These are phyloP conservation scores for Dothistroma pini DNA, from an alignment of 2,329 filamentous ascomycete species.

Conservation along the genomic window DNA sequence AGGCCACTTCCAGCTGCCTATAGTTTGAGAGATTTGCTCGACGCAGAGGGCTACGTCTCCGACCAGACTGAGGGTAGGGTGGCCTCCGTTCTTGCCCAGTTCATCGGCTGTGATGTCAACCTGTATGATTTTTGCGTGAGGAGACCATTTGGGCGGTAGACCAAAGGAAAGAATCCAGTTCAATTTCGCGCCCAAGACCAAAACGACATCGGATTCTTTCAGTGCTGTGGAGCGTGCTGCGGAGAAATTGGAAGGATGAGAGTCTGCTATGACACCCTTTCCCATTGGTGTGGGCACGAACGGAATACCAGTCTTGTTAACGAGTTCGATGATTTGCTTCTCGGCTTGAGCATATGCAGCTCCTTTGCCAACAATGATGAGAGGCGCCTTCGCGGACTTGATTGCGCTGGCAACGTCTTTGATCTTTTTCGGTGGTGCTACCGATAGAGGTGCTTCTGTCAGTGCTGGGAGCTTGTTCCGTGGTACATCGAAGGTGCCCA, in stretches of 20 bases:
- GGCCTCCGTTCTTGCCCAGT: conserved; percentile 50
- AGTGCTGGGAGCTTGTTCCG: conserved; percentile 19
- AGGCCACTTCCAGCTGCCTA: conserved; percentile 47
- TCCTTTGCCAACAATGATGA: conserved; percentile 9
- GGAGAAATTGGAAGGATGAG: conserved; percentile 51
- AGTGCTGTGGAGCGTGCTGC: conserved; percentile 53
- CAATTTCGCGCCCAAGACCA: conserved; percentile 53
- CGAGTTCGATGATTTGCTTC: background rate
- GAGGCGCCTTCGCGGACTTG: conserved; percentile 38
- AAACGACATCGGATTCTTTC: conserved; percentile 52
- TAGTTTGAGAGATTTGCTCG: conserved; percentile 42
- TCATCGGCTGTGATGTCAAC: conserved; percentile 54
- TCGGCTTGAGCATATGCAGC: conserved; percentile 6
- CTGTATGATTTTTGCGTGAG: conserved; percentile 51
- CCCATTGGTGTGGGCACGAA: conserved; percentile 59
- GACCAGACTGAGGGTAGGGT: conserved; percentile 48
- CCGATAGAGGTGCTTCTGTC: conserved; percentile 40
- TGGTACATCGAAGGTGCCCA: conserved; percentile 34
- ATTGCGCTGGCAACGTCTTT: conserved; percentile 44
- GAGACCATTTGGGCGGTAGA: conserved; percentile 52
- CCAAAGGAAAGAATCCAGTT: conserved; percentile 60
- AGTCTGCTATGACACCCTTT: conserved; percentile 55
- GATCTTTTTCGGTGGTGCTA: conserved; percentile 45
- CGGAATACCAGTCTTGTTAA: conserved; percentile 43
- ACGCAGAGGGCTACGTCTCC: conserved; percentile 52